Evolutionary conservation across 2,329 filamentous ascomycete genomes (phyloP).

Genomic region (Atkinsonella texensis): DNA sequence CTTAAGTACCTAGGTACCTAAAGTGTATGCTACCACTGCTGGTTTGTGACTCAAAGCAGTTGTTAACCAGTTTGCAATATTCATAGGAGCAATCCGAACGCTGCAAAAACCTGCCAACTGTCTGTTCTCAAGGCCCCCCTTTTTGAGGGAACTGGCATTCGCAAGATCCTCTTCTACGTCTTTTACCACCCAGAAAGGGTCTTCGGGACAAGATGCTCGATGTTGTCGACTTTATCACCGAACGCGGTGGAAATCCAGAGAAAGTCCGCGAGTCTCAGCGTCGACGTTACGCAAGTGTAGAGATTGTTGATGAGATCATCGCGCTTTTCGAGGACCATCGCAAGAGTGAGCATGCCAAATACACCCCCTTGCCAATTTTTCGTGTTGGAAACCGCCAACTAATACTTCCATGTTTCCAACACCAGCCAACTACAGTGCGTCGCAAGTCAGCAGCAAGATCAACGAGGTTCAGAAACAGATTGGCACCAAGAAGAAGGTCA

Average conservation of each 20-base stretch:
- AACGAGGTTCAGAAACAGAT: constrained; percentile 87
- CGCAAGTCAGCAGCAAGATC: constrained; percentile 71
- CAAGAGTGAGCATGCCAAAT: constrained; percentile 39
- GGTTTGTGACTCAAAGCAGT: background rate
- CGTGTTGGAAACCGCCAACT: background rate
- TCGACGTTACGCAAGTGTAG: constrained; percentile 66
- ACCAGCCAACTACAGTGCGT: constrained; percentile 57
- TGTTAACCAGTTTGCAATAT: background rate
- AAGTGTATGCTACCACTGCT: background rate
- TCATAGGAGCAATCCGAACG: background rate
- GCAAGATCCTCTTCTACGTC: background rate
- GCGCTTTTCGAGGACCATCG: constrained; percentile 75
- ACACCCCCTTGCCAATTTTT: background rate
- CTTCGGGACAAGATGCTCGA: constrained; percentile 49
- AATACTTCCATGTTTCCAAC: background rate
- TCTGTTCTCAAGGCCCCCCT: background rate
- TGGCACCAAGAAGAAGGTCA: constrained; percentile 76
- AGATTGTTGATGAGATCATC: constrained; percentile 85
- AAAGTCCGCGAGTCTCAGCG: constrained; percentile 87
- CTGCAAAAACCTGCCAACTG: background rate
- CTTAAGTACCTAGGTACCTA: background rate
- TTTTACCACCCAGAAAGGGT: background rate
- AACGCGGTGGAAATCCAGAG: constrained; percentile 84
- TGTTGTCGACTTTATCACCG: constrained; percentile 65
- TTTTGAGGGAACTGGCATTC: background rate